Evolutionary conservation across 148 eudicot species (phyloP).

Genomic region (Chenopodium suecicum): DNA sequence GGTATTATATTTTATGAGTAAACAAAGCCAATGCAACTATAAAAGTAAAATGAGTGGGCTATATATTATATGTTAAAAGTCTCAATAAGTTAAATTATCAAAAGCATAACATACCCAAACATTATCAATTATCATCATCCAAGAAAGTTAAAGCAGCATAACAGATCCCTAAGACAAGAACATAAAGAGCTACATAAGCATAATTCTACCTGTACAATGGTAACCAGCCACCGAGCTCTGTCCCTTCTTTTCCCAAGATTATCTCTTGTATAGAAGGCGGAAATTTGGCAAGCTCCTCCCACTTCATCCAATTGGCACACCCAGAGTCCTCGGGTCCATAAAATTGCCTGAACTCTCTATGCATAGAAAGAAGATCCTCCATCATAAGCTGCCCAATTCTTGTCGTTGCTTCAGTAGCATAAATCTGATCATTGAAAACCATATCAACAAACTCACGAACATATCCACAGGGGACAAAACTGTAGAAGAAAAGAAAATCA

Average conservation of each 20-base stretch:
- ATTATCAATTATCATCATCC: not conserved
- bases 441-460: conserved; percentile 18
- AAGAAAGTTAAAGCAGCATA: not conserved
- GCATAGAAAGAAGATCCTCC: conserved; percentile 80
- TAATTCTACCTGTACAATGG: conserved; percentile 66
- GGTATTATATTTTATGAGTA: too few relatives aligned
- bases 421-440: conserved; percentile 43
- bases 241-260: conserved; percentile 57
- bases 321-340: conserved; percentile 66
- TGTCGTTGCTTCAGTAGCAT: conserved; percentile 79
- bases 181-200: not conserved
- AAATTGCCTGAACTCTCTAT: conserved; percentile 66
- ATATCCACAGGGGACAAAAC: not conserved
- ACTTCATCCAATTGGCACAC: conserved; percentile 65
- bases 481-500: not conserved
- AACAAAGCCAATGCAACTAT: not conserved
- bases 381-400: conserved; percentile 80
- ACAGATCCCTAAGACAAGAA: not conserved
- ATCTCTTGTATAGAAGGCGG: conserved; percentile 51
- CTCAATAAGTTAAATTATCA: not conserved
- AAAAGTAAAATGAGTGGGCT: not conserved
- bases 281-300: conserved; percentile 70
- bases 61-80: too few relatives aligned
- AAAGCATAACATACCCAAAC: not conserved
- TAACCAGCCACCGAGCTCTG: conserved; percentile 68